Evolutionary conservation across 2,329 filamentous ascomycete genomes (phyloP).

Genomic region (Exophiala alcalophila): DNA sequence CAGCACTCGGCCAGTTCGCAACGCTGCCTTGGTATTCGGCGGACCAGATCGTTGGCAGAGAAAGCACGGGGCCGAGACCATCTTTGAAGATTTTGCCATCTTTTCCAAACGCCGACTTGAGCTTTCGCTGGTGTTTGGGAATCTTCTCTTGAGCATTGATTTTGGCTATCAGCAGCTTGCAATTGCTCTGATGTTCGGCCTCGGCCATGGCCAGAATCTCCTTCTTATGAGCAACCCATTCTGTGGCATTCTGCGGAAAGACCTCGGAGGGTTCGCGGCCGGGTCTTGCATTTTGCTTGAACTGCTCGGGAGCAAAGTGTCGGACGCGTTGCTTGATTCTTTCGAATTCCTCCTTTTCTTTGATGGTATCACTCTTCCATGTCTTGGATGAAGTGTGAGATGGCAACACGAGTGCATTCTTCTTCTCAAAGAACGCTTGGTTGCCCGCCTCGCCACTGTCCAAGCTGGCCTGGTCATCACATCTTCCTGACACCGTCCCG

Average conservation of each 20-base stretch:
- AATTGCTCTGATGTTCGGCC: conserved; percentile 13
- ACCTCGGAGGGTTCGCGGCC: conserved; percentile 10
- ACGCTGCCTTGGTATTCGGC: conserved; percentile 9
- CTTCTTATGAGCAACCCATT: conserved; percentile 21
- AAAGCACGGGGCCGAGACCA: conserved; percentile 19
- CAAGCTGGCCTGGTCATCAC: conserved; percentile 11
- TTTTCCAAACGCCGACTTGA: conserved; percentile 19
- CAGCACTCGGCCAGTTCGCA: conserved; percentile 18
- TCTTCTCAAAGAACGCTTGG: conserved; percentile 10
- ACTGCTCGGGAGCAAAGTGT: conserved; percentile 22
- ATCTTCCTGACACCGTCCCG: background rate
- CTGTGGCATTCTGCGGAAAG: conserved; percentile 20
- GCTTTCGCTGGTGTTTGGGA: conserved; percentile 17
- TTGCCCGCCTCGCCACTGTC: conserved; percentile 10
- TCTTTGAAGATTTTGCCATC: conserved; percentile 23
- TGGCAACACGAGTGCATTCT: background rate
- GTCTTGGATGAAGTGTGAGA: conserved; percentile 22
- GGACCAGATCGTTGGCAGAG: conserved; percentile 22
- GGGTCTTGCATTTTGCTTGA: conserved; percentile 17
- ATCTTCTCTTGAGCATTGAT: conserved; percentile 18
- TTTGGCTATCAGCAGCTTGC: conserved; percentile 15
- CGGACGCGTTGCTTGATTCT: conserved; percentile 20
- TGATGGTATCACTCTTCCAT: conserved; percentile 23
- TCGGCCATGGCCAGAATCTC: conserved; percentile 16
- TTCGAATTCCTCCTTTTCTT: conserved; percentile 24